phyloP scores from a whole-genome alignment of 2,329 filamentous ascomycete species.

The Balansia obtecta region DNA sequence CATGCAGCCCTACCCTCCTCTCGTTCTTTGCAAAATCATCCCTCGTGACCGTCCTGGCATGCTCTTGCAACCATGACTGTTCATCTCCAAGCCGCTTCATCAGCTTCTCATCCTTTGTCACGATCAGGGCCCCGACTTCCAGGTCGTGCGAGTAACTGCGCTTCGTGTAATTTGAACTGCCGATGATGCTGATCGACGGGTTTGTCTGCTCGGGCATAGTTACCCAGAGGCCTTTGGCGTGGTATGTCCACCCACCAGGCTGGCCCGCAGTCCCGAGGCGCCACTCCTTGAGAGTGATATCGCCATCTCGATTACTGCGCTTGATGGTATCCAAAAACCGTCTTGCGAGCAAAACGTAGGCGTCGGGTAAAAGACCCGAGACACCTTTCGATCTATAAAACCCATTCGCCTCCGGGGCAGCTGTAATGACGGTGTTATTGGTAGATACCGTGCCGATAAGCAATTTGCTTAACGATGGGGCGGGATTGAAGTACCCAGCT shows the following conservation, averaged over 20 bases:
- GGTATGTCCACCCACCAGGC: constrained; percentile 88
- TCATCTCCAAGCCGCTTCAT: constrained; percentile 67
- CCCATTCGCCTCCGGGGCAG: constrained; percentile 85
- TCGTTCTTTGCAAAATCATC: constrained; percentile 75
- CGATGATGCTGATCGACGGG: constrained; percentile 71
- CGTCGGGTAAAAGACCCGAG: constrained; percentile 79
- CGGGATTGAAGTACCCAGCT: constrained; percentile 97
- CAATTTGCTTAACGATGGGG: constrained; percentile 66
- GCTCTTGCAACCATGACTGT: constrained; percentile 64
- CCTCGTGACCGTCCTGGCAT: constrained; percentile 54
- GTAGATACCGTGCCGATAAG: constrained; percentile 60
- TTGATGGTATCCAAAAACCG: constrained; percentile 58
- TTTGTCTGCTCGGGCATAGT: constrained; percentile 53
- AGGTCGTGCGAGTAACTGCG: constrained; percentile 86
- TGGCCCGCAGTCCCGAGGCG: constrained; percentile 67
- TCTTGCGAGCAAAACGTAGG: constrained; percentile 79
- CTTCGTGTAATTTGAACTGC: constrained; percentile 92
- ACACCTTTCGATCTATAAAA: constrained; percentile 85
- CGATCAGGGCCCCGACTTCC: constrained; percentile 75
- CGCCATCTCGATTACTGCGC: constrained; percentile 31
- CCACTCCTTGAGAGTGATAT: constrained; percentile 78
- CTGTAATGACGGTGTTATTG: constrained; percentile 76
- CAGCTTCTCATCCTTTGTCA: constrained; percentile 64
- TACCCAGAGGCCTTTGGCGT: constrained; percentile 92
- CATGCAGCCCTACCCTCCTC: constrained; percentile 71